Evolutionary conservation across 805 yeast genomes (phyloP).

Genomic region (Yarrowia porcina): DNA sequence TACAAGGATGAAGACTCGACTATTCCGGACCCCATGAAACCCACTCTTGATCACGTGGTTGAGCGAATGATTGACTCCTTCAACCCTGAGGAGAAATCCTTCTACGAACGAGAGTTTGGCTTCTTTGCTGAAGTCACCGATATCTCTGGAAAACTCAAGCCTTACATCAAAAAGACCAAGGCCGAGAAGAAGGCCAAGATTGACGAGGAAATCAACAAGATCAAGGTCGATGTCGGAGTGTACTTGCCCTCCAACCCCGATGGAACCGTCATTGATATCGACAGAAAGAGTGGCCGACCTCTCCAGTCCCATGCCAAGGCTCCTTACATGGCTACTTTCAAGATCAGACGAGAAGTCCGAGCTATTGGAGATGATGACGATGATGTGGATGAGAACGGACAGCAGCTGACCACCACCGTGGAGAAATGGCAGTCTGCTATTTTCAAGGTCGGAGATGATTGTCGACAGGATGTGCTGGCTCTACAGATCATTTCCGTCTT

Average conservation of each 20-base stretch:
- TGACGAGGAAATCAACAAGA: constrained; percentile 89
- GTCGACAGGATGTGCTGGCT: constrained; percentile 95
- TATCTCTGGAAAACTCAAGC: constrained; percentile 92
- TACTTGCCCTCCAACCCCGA: constrained; percentile 96
- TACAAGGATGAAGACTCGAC: constrained; percentile 85
- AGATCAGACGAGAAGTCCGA: constrained; percentile 59
- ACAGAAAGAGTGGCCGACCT: constrained; percentile 88
- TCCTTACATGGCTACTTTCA: constrained; percentile 95
- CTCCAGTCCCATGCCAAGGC: constrained; percentile 98
- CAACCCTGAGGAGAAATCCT: constrained; percentile 55
- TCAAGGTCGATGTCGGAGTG: constrained; percentile 72
- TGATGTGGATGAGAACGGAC: constrained; percentile 31
- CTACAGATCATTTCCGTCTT: constrained; percentile 88
- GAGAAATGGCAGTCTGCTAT: constrained; percentile 92
- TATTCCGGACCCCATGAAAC: constrained; percentile 77
- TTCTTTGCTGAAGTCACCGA: constrained; percentile 90
- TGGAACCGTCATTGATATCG: constrained; percentile 88
- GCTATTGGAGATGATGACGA: constrained; percentile 37
- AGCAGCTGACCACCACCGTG: constrained; percentile 37
- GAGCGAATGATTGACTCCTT: constrained; percentile 61
- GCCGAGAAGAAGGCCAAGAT: constrained; percentile 95
- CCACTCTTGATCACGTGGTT: constrained; percentile 72
- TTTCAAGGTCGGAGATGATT: constrained; percentile 98
- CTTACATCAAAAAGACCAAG: constrained; percentile 87
- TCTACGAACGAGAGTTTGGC: constrained; percentile 77